A percentile compares a stretch with the other conserved stretches of the same genome.
Evolutionary conservation across 768 basidiomycete genomes (phyloP).

Genomic region (Plicaturopsis crispa): DNA sequence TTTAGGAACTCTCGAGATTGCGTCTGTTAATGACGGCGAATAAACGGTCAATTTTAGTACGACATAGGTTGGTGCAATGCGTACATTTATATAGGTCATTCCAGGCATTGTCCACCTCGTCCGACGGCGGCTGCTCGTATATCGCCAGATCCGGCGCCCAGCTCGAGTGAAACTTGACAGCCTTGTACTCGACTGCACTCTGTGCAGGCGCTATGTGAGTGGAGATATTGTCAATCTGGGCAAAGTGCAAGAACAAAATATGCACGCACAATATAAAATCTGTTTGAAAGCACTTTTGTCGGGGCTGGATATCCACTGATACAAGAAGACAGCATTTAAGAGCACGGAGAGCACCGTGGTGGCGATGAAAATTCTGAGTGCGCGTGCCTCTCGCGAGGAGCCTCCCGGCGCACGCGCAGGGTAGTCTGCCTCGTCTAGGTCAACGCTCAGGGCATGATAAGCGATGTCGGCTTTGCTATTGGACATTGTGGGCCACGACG

Average conservation of each 20-base stretch:
- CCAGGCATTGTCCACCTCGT: conserved; percentile 14
- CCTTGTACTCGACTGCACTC: conserved; percentile 10
- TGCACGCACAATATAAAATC: neutral
- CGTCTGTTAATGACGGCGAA: conserved; percentile 9
- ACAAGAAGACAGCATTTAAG: neutral
- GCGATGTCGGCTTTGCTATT: too few relatives aligned
- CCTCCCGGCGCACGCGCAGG: too few relatives aligned
- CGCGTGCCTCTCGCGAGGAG: too few relatives aligned
- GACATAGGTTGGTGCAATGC: neutral
- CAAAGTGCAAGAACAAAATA: neutral
- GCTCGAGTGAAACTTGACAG: conserved; percentile 9
- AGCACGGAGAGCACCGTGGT: neutral
- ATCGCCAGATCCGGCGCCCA: conserved; percentile 10
- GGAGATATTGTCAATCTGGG: neutral
- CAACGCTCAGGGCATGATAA: too few relatives aligned
- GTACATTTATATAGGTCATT: conserved; percentile 11
- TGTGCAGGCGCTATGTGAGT: conserved; percentile 11
- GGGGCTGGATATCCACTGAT: neutral
- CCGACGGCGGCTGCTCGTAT: conserved; percentile 14
- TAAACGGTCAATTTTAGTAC: neutral
- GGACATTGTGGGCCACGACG: too few relatives aligned
- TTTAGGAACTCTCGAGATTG: conserved; percentile 14
- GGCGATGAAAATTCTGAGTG: neutral
- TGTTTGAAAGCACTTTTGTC: neutral
- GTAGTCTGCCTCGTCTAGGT: too few relatives aligned